Evolutionary conservation across 2,329 filamentous ascomycete genomes (phyloP).

Genomic region (Cytospora piceicola): DNA sequence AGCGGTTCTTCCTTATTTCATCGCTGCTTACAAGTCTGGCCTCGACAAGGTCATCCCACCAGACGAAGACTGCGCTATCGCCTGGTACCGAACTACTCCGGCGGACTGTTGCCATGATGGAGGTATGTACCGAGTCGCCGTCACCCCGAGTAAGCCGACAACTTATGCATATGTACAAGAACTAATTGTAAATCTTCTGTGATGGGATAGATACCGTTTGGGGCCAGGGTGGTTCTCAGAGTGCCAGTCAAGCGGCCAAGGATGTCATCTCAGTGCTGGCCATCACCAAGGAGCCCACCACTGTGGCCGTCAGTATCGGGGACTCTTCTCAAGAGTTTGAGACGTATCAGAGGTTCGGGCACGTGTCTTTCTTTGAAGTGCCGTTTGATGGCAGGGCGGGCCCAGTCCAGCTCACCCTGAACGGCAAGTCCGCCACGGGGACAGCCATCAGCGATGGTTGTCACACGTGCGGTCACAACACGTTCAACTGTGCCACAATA

Average conservation of each 20-base stretch:
- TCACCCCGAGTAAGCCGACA: background rate
- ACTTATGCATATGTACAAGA: background rate
- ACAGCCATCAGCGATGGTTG: conserved; percentile 42
- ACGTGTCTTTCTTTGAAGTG: conserved; percentile 44
- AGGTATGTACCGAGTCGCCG: conserved; percentile 38
- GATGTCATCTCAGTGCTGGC: conserved; percentile 51
- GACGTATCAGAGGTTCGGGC: conserved; percentile 37
- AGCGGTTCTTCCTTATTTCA: conserved; percentile 52
- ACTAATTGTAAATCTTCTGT: background rate
- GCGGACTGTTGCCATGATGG: conserved; percentile 40
- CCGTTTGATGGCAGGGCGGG: conserved; percentile 45
- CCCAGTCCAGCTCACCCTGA: conserved; percentile 44
- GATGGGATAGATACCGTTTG: conserved; percentile 41
- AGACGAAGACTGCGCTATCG: conserved; percentile 41
- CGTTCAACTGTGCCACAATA: conserved; percentile 40
- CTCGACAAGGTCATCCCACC: conserved; percentile 38
- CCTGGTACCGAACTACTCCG: conserved; percentile 49
- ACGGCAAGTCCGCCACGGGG: conserved; percentile 43
- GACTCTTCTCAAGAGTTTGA: conserved; percentile 38
- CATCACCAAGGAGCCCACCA: conserved; percentile 39
- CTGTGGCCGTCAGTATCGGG: conserved; percentile 46
- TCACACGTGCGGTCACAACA: conserved; percentile 37
- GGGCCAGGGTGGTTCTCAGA: conserved; percentile 43
- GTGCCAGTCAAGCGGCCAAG: conserved; percentile 43
- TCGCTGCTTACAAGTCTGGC: conserved; percentile 54